These are phyloP conservation scores for Aspergillus incahuasiensis DNA, from an alignment of 495 filamentous ascomycete species.

Conservation along the genomic window DNA sequence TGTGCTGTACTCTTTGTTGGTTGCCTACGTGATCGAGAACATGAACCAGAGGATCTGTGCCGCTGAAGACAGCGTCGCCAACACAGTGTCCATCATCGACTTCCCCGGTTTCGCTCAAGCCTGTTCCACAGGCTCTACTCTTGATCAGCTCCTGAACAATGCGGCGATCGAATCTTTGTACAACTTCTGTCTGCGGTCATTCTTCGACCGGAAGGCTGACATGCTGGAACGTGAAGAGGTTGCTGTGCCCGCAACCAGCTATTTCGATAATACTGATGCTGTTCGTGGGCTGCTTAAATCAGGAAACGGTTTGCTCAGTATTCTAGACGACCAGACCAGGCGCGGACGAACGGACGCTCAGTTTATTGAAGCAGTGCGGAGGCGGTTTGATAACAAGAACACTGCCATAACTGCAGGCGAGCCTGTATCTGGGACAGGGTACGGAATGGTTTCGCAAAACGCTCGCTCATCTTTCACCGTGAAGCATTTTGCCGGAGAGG, in stretches of 20 bases:
- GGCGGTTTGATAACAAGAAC: constrained; percentile 91
- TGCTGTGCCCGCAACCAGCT: constrained; percentile 80
- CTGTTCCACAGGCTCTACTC: constrained; percentile 70
- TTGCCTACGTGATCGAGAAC: constrained; percentile 86
- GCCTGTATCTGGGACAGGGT: constrained; percentile 64
- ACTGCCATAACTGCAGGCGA: constrained; percentile 75
- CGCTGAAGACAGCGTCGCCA: constrained; percentile 78
- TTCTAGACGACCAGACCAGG: constrained; percentile 90
- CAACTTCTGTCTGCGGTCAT: constrained; percentile 88
- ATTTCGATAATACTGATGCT: constrained; percentile 95
- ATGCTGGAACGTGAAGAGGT: constrained; percentile 91
- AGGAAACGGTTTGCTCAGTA: constrained; percentile 87
- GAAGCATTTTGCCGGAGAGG: constrained; percentile 91
- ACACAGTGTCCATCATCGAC: constrained; percentile 92
- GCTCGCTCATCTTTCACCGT: constrained; percentile 76
- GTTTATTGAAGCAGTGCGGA: constrained; percentile 81
- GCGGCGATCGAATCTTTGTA: constrained; percentile 87
- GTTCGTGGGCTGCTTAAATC: constrained; percentile 86
- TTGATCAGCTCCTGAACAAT: constrained; percentile 94
- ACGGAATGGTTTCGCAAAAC: constrained; percentile 77
- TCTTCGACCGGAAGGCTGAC: constrained; percentile 91
- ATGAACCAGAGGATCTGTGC: constrained; percentile 90
- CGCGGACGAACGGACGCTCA: constrained; percentile 84
- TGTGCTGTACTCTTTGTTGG: constrained; percentile 91
- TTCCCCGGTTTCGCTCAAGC: constrained; percentile 92